A percentile compares a stretch with the other conserved stretches of the same genome.
These are phyloP conservation scores for Calonectria henricotiae DNA, from an alignment of 2,329 filamentous ascomycete genomes.

Conservation along the genomic window DNA sequence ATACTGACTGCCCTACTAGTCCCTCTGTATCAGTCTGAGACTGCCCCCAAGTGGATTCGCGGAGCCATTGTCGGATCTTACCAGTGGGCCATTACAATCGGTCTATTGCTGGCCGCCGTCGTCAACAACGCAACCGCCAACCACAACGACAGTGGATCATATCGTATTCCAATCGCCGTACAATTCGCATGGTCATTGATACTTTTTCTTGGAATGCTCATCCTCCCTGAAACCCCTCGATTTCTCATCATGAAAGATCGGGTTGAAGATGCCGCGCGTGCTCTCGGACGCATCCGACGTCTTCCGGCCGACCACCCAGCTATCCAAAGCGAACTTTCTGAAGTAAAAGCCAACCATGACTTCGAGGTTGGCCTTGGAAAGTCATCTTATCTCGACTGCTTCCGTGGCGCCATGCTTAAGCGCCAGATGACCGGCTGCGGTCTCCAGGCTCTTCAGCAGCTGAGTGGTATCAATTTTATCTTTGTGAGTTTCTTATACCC, in stretches of 20 bases:
- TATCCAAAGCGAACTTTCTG: constrained; percentile 74
- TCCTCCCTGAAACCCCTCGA: constrained; percentile 82
- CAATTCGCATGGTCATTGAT: constrained; percentile 81
- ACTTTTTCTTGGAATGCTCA: constrained; percentile 75
- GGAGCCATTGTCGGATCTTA: constrained; percentile 81
- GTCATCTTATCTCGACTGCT: constrained; percentile 69
- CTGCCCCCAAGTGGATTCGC: constrained; percentile 81
- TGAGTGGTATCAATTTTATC: constrained; percentile 48
- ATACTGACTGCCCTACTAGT: constrained; percentile 59
- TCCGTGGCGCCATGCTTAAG: constrained; percentile 68
- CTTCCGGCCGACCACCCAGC: constrained; percentile 72
- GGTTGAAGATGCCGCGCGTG: constrained; percentile 49
- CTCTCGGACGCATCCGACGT: constrained; percentile 75
- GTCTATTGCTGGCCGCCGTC: constrained; percentile 77
- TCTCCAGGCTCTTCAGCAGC: constrained; percentile 71
- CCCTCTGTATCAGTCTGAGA: constrained; percentile 81
- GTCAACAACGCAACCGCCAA: constrained; percentile 76
- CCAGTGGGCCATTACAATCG: constrained; percentile 80
- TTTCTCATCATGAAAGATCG: constrained; percentile 76
- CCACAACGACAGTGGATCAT: constrained; percentile 71
- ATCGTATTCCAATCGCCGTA: constrained; percentile 75
- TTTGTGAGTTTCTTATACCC: neutral
- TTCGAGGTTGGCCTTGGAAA: constrained; percentile 67
- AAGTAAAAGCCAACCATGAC: constrained; percentile 77
- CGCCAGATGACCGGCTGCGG: constrained; percentile 78